A percentile compares a stretch with the other conserved stretches of the same genome.
Conservation (phyloP, 106 monocot species). For the Apostasia ramifera region DNA sequence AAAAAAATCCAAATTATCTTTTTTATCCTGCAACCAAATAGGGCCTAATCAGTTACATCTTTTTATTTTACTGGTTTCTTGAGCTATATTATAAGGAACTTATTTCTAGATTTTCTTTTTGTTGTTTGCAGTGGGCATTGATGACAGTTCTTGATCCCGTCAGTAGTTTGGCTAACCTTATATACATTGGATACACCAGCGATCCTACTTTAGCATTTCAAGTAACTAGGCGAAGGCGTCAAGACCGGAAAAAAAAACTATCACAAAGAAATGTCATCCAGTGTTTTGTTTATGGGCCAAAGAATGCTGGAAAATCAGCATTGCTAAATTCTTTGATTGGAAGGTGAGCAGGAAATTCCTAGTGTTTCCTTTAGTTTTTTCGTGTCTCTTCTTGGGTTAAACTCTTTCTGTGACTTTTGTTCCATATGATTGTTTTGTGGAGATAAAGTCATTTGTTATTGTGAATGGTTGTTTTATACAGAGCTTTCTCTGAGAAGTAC, state of each 20-base stretch:
- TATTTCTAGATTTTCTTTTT: background rate
- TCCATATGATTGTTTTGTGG: background rate
- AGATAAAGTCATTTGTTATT: too few species aligned
- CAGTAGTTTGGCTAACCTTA: constrained; percentile 66
- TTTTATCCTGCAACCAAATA: too few species aligned
- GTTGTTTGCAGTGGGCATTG: constrained; percentile 67
- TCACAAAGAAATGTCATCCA: constrained; percentile 74
- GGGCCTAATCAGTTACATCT: too few species aligned
- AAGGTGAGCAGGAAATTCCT: constrained; percentile 30
- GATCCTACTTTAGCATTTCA: constrained; percentile 72
- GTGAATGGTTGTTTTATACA: constrained; percentile 13
- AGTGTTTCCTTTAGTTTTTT: background rate
- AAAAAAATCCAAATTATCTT: too few species aligned
- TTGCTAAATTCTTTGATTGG: constrained; percentile 69
- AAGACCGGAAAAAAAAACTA: constrained; percentile 72
- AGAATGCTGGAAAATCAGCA: constrained; percentile 77
- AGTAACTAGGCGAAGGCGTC: constrained; percentile 61
- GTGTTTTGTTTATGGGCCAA: constrained; percentile 93
- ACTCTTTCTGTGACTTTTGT: background rate
- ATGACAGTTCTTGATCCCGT: constrained; percentile 90
- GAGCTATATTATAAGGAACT: too few species aligned
- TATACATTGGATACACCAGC: constrained; percentile 76
- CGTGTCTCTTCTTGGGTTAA: background rate
- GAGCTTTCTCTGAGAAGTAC: constrained; percentile 68
- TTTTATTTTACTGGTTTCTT: too few species aligned